Conservation (phyloP, 1,284 basidiomycete genomes). For the Apiotrichum akiyoshidainum region DNA sequence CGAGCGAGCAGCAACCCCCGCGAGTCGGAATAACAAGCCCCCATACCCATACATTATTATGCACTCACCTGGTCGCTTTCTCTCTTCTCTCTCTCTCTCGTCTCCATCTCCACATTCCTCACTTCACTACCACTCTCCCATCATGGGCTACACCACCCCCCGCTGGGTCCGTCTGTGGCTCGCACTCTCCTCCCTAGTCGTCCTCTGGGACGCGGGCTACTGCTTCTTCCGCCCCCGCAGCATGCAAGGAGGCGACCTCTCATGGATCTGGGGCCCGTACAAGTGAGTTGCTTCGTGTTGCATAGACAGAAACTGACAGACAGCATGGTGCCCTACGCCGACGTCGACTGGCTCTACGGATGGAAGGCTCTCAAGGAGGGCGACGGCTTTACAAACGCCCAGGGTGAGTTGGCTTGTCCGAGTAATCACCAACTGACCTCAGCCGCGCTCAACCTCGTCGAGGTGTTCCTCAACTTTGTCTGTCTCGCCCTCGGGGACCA, state of each 20-base stretch:
- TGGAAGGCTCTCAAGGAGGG: slow-evolving; percentile 60
- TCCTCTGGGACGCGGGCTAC: slow-evolving; percentile 62
- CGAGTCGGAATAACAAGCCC: too few species aligned
- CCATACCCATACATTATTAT: too few species aligned
- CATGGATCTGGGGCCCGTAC: slow-evolving; percentile 85
- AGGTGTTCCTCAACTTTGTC: slow-evolving; percentile 67
- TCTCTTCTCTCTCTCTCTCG: background rate
- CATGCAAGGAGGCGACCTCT: slow-evolving; percentile 73
- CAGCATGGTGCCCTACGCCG: slow-evolving; percentile 36
- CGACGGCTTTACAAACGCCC: slow-evolving; percentile 82
- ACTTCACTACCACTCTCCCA: background rate
- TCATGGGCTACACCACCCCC: slow-evolving; percentile 33
- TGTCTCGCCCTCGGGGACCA: slow-evolving; percentile 69
- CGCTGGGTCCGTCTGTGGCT: slow-evolving; percentile 70
- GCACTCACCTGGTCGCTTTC: background rate
- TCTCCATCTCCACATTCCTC: background rate
- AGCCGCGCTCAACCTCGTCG: slow-evolving; percentile 77
- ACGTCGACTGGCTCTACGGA: slow-evolving; percentile 73
- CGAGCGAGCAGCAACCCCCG: too few species aligned
- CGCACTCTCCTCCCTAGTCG: slow-evolving; percentile 57
- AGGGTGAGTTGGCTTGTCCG: slow-evolving; percentile 63
- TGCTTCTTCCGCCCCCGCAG: slow-evolving; percentile 67
- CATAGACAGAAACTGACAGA: background rate
- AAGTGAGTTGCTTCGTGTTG: slow-evolving; percentile 36
- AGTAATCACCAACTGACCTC: background rate